A percentile compares a stretch with the other conserved stretches of the same genome.
Evolutionary conservation across 305 asterid species (phyloP).

Genomic region (Salvia sclarea): DNA sequence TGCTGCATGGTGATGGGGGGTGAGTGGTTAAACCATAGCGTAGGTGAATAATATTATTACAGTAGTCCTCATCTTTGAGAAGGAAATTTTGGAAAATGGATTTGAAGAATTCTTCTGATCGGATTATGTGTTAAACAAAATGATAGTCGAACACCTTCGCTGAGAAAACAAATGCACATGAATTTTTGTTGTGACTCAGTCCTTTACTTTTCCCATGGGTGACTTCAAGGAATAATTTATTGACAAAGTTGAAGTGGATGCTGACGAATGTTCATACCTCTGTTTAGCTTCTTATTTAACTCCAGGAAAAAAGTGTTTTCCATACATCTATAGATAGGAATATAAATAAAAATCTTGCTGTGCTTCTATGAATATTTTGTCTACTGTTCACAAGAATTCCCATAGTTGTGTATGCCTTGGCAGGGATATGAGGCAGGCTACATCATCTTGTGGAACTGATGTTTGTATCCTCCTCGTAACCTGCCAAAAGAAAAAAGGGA

Average conservation of each 20-base stretch:
- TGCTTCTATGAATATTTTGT: background rate
- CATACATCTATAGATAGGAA: background rate
- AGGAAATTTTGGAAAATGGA: constrained; percentile 14
- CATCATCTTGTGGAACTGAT: background rate
- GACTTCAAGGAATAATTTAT: background rate
- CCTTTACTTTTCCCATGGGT: background rate
- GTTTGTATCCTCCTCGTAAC: background rate
- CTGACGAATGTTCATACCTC: background rate
- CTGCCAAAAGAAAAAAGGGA: background rate
- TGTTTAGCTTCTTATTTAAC: background rate
- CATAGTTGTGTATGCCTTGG: background rate
- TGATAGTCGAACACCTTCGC: background rate
- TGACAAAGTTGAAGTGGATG: background rate
- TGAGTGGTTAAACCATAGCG: constrained; percentile 36
- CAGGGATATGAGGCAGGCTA: constrained; percentile 4
- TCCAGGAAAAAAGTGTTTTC: background rate
- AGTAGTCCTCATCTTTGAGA: constrained; percentile 4
- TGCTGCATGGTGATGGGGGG: constrained; percentile 90
- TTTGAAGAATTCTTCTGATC: constrained; percentile 9
- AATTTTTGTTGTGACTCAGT: background rate
- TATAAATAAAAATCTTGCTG: background rate
- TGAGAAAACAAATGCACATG: background rate
- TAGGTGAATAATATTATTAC: background rate
- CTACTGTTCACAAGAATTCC: background rate
- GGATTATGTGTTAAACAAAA: constrained; percentile 9